Evolutionary conservation across 768 basidiomycete genomes (phyloP).

Genomic region (Pulveroboletus sp.): DNA sequence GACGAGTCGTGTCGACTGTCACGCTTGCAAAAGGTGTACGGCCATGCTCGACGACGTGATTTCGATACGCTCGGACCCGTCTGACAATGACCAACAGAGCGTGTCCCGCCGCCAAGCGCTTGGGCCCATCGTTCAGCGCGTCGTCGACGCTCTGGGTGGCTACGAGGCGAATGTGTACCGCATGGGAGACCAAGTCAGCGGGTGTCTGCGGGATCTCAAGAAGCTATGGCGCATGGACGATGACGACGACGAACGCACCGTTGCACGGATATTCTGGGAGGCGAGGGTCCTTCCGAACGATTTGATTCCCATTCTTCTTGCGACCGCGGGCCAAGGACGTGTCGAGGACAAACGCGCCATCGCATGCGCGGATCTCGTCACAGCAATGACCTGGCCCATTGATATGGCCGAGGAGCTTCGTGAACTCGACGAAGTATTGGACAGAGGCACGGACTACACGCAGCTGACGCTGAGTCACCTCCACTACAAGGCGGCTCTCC

Average conservation of each 20-base stretch:
- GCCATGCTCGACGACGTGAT: slow-evolving; percentile 35
- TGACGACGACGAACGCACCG: slow-evolving; percentile 93
- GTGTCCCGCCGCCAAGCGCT: slow-evolving; percentile 52
- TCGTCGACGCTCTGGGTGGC: slow-evolving; percentile 81
- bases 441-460: slow-evolving; percentile 86
- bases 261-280: slow-evolving; percentile 90
- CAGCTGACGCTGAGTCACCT: slow-evolving; percentile 78
- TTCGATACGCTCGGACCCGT: slow-evolving; percentile 30
- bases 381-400: slow-evolving; percentile 99
- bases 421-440: slow-evolving; percentile 80
- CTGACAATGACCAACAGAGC: slow-evolving; percentile 28
- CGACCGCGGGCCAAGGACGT: slow-evolving; percentile 72
- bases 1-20: slow-evolving; percentile 25
- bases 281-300: slow-evolving; percentile 86
- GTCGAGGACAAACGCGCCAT: slow-evolving; percentile 84
- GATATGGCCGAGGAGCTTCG: slow-evolving; percentile 92
- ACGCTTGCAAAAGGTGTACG: not conserved
- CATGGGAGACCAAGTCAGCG: slow-evolving; percentile 77
- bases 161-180: slow-evolving; percentile 64
- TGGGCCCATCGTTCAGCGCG: slow-evolving; percentile 65
- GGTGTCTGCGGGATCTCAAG: slow-evolving; percentile 92
- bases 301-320: slow-evolving; percentile 79
- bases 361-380: slow-evolving; percentile 83
- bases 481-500: slow-evolving; percentile 77
- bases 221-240: slow-evolving; percentile 96